Conservation (phyloP, 768 basidiomycete genomes). For the Tylopilus vinaceipallidus region DNA sequence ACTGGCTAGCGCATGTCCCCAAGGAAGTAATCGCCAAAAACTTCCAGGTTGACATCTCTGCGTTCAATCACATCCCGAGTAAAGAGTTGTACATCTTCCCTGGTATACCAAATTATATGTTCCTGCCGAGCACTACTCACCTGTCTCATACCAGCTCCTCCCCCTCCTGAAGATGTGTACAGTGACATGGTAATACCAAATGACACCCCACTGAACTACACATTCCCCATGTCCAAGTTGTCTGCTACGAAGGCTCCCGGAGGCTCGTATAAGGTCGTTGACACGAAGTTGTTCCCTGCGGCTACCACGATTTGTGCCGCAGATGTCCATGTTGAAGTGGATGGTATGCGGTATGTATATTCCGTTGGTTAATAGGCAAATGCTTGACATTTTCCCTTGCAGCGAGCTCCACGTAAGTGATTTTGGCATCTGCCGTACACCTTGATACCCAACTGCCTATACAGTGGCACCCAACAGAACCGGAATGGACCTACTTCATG, state of each 20-base stretch:
- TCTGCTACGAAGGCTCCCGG: slow-evolving; percentile 43
- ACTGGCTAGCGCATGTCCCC: slow-evolving; percentile 67
- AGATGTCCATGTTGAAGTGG: slow-evolving; percentile 56
- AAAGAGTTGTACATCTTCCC: slow-evolving; percentile 57
- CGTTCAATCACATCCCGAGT: slow-evolving; percentile 55
- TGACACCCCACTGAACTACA: slow-evolving; percentile 49
- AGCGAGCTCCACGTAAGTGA: slow-evolving; percentile 47
- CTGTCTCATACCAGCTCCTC: slow-evolving; percentile 29
- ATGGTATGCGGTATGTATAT: slow-evolving; percentile 52
- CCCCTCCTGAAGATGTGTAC: slow-evolving; percentile 41
- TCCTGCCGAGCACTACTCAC: background rate
- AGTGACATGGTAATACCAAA: slow-evolving; percentile 48
- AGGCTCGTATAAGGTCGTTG: slow-evolving; percentile 60
- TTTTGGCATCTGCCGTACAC: background rate
- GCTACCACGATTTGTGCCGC: slow-evolving; percentile 53
- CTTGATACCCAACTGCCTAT: background rate
- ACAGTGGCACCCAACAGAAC: slow-evolving; percentile 52
- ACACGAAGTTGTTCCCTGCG: slow-evolving; percentile 51
- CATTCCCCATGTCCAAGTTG: slow-evolving; percentile 53
- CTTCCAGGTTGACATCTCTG: slow-evolving; percentile 46
- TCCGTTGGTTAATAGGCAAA: background rate
- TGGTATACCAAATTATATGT: slow-evolving; percentile 21
- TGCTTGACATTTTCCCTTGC: background rate
- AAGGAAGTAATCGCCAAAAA: slow-evolving; percentile 62
- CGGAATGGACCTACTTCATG: slow-evolving; percentile 47